Base-by-base conservation (phyloP, 257 asterid species). In the Ajuga chamaepitys region DNA sequence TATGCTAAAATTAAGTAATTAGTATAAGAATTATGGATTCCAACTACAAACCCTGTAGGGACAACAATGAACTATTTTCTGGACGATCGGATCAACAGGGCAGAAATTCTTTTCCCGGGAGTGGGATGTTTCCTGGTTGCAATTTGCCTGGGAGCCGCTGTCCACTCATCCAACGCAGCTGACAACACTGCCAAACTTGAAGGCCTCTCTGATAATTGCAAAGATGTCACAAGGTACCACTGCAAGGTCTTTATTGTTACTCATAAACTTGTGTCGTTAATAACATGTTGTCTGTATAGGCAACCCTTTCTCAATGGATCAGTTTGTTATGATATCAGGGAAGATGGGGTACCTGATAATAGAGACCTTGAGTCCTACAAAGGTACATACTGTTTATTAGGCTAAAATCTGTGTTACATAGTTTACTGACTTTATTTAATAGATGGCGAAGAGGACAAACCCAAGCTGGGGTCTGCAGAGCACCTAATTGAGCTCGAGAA, bases 71-170 rank as follows among this genome's bases (percentile, higher is more conserved):
- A 81, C 60, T 81, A 81, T 52, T 81, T 81, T 28, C 74, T 80
- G 9, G 81, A 83, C 21, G 78, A 76, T 68, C 60, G 65, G 26
- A 80, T 76, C 44, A 78, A 83, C 64, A 64, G 68, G 38, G 89
- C 86, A 0, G 78, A 75, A 26, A 80, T 83, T 24, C 84, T 80
- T 24, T 80, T 80, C 28, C 84, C 89, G 0, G 87, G 87, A 21
- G 85, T 78, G 4, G 89, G 79, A 55, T 80, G 86, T 46, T 83
- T 83, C 81, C 75, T 80, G 17, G 1, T 83, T 26, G 86, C 89
- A 4, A 86, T 83, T 56, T 78, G 67, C 42, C 74, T 80, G 0
- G 89, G 82, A 18, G 73, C 84, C 0, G 76, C 69, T 3, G 79
- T 83, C 52, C 89, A 81, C 61, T 70, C 72, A 1, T 81, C 82